Evolutionary conservation across 2,329 filamentous ascomycete genomes (phyloP).

Genomic region (Claviceps purpurea): DNA sequence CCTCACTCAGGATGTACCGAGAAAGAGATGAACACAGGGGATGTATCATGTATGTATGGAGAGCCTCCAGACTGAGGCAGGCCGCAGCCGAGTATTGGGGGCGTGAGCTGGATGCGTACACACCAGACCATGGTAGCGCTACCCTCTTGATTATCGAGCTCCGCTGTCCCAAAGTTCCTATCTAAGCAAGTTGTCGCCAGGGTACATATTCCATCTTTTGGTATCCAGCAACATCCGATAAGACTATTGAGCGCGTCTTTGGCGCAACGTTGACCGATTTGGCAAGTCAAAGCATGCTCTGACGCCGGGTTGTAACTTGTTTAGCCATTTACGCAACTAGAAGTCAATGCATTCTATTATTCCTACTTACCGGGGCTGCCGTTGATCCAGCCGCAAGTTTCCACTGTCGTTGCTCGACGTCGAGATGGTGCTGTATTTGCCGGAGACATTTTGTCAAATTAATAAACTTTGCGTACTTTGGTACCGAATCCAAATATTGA

Average conservation of each 20-base stretch:
- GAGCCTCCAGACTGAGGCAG: not conserved
- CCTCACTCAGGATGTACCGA: not conserved
- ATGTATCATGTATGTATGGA: not conserved
- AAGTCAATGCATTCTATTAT: not conserved
- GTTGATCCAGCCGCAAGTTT: conserved; percentile 12
- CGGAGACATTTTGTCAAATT: not conserved
- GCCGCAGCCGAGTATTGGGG: not conserved
- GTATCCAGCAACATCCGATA: conserved; percentile 12
- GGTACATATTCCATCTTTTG: conserved; percentile 3
- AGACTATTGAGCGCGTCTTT: conserved; percentile 7
- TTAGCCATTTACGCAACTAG: not conserved
- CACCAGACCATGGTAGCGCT: conserved; percentile 5
- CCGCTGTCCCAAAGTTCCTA: not conserved
- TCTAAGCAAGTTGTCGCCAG: conserved; percentile 10
- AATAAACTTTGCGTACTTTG: not conserved
- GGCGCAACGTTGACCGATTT: conserved; percentile 10
- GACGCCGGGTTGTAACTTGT: not conserved
- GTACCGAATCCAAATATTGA: no score
- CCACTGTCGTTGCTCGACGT: not conserved
- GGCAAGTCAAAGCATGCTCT: conserved; percentile 10
- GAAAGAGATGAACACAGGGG: not conserved
- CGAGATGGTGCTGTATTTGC: not conserved
- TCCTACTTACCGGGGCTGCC: conserved; percentile 8
- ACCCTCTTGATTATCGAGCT: not conserved
- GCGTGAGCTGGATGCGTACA: no score